phyloP scores from a whole-genome alignment of 2,329 filamentous ascomycete genomes.

The Sporothrix brunneoviolacea region DNA sequence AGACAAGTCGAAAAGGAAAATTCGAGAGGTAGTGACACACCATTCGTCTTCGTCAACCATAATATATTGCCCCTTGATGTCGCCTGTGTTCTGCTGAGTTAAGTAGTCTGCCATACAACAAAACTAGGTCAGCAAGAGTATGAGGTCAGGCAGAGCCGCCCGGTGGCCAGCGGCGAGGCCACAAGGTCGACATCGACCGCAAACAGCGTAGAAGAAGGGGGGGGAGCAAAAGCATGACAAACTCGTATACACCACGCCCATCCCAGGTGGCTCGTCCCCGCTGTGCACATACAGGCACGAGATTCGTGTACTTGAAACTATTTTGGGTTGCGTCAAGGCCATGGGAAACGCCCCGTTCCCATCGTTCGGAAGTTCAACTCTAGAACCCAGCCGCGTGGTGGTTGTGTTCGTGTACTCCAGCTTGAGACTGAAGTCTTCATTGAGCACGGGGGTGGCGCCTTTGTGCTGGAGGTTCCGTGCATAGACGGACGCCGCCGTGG shows the following conservation, averaged over 20 bases:
- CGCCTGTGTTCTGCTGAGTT: not conserved
- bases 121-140: too few species aligned
- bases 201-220: not conserved
- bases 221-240: not conserved
- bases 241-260: slow-evolving; percentile 41
- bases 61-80: slow-evolving; percentile 35
- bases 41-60: slow-evolving; percentile 36
- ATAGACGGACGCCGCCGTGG: not conserved
- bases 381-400: not conserved
- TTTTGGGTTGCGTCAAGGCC: not conserved
- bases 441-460: not conserved
- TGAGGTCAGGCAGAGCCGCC: too few species aligned
- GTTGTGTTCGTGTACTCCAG: too few species aligned
- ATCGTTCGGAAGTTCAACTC: too few species aligned
- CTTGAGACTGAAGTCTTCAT: not conserved
- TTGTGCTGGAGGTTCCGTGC: not conserved
- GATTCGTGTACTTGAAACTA: not conserved
- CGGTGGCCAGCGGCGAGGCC: too few species aligned
- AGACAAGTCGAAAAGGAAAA: not conserved
- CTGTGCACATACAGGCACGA: slow-evolving; percentile 20
- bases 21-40: slow-evolving; percentile 24
- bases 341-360: not conserved
- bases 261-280: slow-evolving; percentile 31
- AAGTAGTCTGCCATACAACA: slow-evolving; percentile 25
- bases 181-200: too few species aligned